These are phyloP conservation scores for Erythrobasidium hasegawianum DNA, from an alignment of 1,284 basidiomycete species.

Conservation along the genomic window DNA sequence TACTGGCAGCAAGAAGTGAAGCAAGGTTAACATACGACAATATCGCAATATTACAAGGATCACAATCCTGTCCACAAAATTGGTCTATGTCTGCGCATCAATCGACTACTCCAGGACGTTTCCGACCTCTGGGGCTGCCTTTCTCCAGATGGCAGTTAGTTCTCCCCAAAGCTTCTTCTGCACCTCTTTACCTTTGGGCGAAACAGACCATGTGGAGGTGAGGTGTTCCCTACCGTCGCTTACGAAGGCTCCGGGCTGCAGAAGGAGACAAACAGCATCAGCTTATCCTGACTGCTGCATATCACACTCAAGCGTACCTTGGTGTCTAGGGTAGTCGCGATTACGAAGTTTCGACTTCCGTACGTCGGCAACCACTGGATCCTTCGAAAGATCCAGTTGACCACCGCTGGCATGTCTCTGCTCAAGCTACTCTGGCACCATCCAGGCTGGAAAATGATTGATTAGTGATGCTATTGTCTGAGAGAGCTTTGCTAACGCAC, in stretches of 20 bases:
- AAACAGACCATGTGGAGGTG: background rate
- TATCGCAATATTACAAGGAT: constrained; percentile 30
- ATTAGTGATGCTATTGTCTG: too few relatives aligned
- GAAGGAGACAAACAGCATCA: too few relatives aligned
- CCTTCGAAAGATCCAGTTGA: background rate
- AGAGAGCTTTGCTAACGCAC: too few relatives aligned
- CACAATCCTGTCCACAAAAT: background rate
- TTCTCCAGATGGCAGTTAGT: constrained; percentile 1
- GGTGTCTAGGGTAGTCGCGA: constrained; percentile 6
- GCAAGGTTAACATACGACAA: too few relatives aligned
- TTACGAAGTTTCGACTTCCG: constrained; percentile 19
- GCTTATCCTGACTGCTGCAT: background rate
- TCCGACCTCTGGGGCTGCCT: background rate
- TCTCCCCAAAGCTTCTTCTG: constrained; percentile 17
- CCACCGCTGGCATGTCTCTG: constrained; percentile 8
- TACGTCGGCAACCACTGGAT: background rate
- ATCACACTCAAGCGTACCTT: background rate
- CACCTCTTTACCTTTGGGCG: constrained; percentile 5
- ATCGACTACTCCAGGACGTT: constrained; percentile 1
- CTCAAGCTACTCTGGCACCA: constrained; percentile 38
- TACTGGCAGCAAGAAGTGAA: too few relatives aligned
- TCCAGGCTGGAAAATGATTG: constrained; percentile 40
- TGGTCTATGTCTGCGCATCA: too few relatives aligned
- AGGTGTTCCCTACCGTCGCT: too few relatives aligned
- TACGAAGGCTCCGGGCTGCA: too few relatives aligned